phyloP scores from a whole-genome alignment of 345 rosid genomes.

The Syzygium aromaticum region DNA sequence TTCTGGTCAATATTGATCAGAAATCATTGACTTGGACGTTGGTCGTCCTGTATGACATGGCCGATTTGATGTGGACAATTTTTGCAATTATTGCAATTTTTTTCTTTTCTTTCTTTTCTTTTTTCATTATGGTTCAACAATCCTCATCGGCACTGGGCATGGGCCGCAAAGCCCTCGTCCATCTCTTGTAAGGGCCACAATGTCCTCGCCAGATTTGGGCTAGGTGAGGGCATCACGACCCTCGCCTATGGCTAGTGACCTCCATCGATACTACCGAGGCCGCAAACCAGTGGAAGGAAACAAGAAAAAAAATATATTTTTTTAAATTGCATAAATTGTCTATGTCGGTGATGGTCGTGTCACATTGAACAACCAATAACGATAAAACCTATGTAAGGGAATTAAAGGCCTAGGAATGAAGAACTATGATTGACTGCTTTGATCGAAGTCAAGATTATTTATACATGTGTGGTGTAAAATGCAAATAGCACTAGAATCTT shows the following conservation, averaged over 20 bases:
- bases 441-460: background rate
- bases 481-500: background rate
- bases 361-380: background rate
- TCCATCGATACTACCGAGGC: fast-evolving
- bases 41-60: fast-evolving
- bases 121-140: no score
- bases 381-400: background rate
- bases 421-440: no score
- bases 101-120: background rate
- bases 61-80: no score
- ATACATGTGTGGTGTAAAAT: background rate
- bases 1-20: background rate
- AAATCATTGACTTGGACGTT: background rate
- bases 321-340: background rate
- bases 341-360: fast-evolving
- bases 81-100: background rate
- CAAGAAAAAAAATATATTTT: background rate
- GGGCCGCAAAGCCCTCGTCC: background rate
- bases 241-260: background rate
- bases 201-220: background rate
- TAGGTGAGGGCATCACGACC: background rate
- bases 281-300: background rate
- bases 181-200: no score
- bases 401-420: background rate
- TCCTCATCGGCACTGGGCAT: background rate